Evolutionary conservation across 345 rosid species (phyloP), one percentile per base, ranked within the genome.

Genomic region (Firmiana major): DNA sequence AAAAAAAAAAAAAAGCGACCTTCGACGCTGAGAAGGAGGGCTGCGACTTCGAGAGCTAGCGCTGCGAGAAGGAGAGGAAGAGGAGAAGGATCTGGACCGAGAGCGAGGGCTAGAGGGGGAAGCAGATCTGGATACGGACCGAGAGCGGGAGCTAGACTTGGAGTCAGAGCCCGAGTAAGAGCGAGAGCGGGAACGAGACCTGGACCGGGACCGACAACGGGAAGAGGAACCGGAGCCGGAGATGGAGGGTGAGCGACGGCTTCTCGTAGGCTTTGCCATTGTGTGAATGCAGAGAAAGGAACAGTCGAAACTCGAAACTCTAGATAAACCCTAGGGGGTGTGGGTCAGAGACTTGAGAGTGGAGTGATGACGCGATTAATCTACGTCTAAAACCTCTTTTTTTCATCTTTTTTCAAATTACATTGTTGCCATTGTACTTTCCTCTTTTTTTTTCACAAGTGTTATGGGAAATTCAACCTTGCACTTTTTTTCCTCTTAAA

Each of bases 251-350:
- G 96, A 79, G 68, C 85, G 90, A 46, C 97, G 93, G 74, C 89
- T 93, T 69, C 96, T 84, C 67, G 80, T 71, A 70, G 93, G 91
- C 84, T 92, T 94, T 86, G 96, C 94, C 98, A 90, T 94, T 7
- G 79, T 78, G 24, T 22, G 62, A 34, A 60, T 57, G 22, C n/a
- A 19, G 9, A 42, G 15, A 42, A 3, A 21, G 28, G 53, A n/a
- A 63, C 53, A 62, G 55, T 19, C n/a, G 12, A 63, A 19, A 36
- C 19, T 49, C 46, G 80, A 85, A 88, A 84, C 89, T 92, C 79
- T 81, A 74, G 81, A 79, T 45, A 87, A 90, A 86, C 89, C 93
- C 87, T 62, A 79, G 80, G 53, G 69, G n/a, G 11, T 4, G 71
- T 40, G 1, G 51, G 24, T 40, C 31, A 42, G 53, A 43, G 15